Evolutionary conservation across 2,329 filamentous ascomycete species (phyloP), one percentile per base, ranked within the genome.

Genomic region (Xylariaceae sp.): DNA sequence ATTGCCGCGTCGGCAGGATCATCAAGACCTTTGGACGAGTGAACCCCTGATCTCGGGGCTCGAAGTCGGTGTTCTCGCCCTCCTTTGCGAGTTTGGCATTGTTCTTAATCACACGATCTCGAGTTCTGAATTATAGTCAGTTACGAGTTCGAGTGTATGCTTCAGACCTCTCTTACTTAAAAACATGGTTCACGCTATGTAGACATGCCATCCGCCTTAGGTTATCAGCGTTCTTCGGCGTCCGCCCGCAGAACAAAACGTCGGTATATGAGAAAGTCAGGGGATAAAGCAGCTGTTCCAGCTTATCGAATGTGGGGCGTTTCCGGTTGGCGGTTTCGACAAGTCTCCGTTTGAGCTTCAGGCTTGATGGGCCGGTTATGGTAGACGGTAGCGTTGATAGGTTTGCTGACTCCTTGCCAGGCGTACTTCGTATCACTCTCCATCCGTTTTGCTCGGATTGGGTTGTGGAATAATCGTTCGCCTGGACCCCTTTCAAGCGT

Each of bases 21-120:
- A 98, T 90, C 19, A 99, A 82, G 6, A 97, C 88, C 71, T 98
- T 98, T 7, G 95, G 95, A 4, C 95, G 82, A 0, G 93, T 97
- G 73, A 97, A 99, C 0, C 95, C 95, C 74, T 99, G 95, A 65
- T 99, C 95, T 61, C 92, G 86, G 18, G 92, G 79, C 63, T 96
- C 91, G 3, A 89, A 76, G 40, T 90, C 87, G 16, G 82, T 77
- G 40, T 81, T 80, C 9, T 83, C 81, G 3, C 84, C 81, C 51
- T 89, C 85, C 65, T 87, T 87, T 9, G 88, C 80, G 10, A 96
- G 75, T 61, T 87, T 90, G 51, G 89, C 85, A 69, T 93, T 98
- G 75, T 98, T 96, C 74, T 96, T 98, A 58, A 98, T 84, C 0
- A 98, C 89, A 26, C 87, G 85, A 69, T 98, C 93, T 62, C 95